Conservation (phyloP, 2,329 filamentous ascomycete genomes). For the Trichoderma brevicompactum region DNA sequence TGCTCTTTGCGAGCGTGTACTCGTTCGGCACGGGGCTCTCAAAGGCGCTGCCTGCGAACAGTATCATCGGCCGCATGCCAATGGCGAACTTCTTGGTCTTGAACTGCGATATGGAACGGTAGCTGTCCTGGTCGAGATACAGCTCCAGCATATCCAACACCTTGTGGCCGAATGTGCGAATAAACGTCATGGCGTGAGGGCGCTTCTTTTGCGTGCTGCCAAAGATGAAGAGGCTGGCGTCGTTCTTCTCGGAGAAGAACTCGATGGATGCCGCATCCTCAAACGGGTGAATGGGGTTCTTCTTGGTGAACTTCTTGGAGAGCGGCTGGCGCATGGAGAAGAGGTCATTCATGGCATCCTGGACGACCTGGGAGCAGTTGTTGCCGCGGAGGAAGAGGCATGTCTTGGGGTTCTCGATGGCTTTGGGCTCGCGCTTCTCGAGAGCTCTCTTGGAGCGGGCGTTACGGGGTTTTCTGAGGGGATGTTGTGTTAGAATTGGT, state of each 20-base stretch:
- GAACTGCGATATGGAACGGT: slow-evolving; percentile 73
- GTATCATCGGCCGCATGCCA: slow-evolving; percentile 84
- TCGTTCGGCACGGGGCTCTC: slow-evolving; percentile 78
- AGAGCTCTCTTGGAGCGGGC: slow-evolving; percentile 94
- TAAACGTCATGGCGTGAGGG: slow-evolving; percentile 84
- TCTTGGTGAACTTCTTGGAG: slow-evolving; percentile 92
- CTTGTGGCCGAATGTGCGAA: slow-evolving; percentile 83
- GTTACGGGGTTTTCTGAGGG: slow-evolving; percentile 62
- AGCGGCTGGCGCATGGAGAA: slow-evolving; percentile 82
- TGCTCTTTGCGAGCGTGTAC: slow-evolving; percentile 83
- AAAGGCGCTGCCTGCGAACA: slow-evolving; percentile 89
- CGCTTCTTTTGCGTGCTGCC: slow-evolving; percentile 90
- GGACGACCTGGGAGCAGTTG: slow-evolving; percentile 78
- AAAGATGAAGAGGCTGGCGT: slow-evolving; percentile 83
- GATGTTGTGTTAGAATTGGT: neutral
- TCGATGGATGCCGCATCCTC: slow-evolving; percentile 86
- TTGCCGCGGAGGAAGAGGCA: slow-evolving; percentile 89
- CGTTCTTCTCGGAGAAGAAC: slow-evolving; percentile 97
- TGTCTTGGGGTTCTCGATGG: slow-evolving; percentile 85
- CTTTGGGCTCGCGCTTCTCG: slow-evolving; percentile 89
- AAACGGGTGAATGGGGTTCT: slow-evolving; percentile 94
- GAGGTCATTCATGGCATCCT: slow-evolving; percentile 84
- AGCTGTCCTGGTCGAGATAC: slow-evolving; percentile 74
- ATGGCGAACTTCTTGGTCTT: slow-evolving; percentile 75
- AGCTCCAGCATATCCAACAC: slow-evolving; percentile 95